phyloP scores from a whole-genome alignment of 176 grass and related monocot genomes.

The Poa annua region DNA sequence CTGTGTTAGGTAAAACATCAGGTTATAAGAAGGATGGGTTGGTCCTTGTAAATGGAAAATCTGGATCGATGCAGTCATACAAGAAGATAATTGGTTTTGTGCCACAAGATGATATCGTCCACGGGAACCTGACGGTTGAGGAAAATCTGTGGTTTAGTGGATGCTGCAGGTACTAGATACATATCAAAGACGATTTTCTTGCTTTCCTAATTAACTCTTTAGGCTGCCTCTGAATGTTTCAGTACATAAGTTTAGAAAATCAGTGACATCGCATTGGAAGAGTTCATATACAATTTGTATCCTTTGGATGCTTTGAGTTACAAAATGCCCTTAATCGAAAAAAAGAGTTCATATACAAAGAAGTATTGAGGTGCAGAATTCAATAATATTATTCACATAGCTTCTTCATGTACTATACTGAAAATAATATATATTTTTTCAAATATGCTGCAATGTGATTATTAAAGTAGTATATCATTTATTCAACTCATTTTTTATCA shows the following conservation, averaged over 20 bases:
- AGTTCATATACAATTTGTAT: neutral
- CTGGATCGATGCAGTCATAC: conserved; percentile 65
- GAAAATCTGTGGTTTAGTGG: conserved; percentile 92
- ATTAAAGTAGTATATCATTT: conserved; percentile 3
- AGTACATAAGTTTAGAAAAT: neutral
- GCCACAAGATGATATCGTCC: conserved; percentile 91
- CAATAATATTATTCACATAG: conserved; percentile 21
- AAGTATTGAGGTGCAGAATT: neutral
- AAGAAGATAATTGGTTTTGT: conserved; percentile 85
- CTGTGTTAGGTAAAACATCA: conserved; percentile 66
- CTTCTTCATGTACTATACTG: neutral
- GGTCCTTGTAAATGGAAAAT: conserved; percentile 76
- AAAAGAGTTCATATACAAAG: neutral
- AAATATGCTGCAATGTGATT: conserved; percentile 24
- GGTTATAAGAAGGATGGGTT: conserved; percentile 69
- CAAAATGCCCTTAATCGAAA: no score
- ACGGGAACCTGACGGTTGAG: conserved; percentile 84
- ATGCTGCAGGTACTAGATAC: conserved; percentile 74
- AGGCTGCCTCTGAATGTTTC: neutral
- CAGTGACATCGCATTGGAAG: conserved; percentile 27
- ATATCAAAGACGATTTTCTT: conserved; percentile 18
- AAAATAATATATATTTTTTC: neutral
- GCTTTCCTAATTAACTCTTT: conserved; percentile 17
- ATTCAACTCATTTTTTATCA: conserved; percentile 14
- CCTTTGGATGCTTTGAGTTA: no score